Evolutionary conservation across 257 asterid species (phyloP).

Genomic region (Solanum lycopersicoides): DNA sequence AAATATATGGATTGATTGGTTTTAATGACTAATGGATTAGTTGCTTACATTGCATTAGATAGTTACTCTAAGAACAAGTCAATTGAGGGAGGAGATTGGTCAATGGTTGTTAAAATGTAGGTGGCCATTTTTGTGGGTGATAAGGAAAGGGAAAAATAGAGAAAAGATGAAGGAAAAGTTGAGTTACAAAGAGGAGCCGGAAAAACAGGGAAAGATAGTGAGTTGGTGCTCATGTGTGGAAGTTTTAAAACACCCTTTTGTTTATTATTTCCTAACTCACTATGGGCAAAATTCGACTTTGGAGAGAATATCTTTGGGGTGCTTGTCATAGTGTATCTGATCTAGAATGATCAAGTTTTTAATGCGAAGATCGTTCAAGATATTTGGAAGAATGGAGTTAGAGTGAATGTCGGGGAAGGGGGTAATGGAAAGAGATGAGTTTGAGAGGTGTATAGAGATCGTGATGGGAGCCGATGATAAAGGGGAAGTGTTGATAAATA

Average conservation of each 20-base stretch:
- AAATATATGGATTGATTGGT: not conserved
- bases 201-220: slow-evolving; percentile 8
- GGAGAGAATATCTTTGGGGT: not conserved
- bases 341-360: not conserved
- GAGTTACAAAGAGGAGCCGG: slow-evolving; percentile 2
- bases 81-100: not conserved
- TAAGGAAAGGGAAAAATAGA: not conserved
- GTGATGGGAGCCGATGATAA: not conserved
- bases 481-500: not conserved
- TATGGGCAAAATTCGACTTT: slow-evolving; percentile 25
- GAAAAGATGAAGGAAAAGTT: not conserved
- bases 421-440: not conserved
- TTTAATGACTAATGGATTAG: not conserved
- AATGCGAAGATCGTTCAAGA: not conserved
- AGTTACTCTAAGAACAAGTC: not conserved
- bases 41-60: slow-evolving; percentile 2
- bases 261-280: not conserved
- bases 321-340: not conserved
- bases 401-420: not conserved
- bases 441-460: not conserved
- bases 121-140: not conserved
- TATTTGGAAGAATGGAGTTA: not conserved
- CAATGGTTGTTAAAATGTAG: not conserved
- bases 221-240: slow-evolving; percentile 14
- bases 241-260: not conserved